A percentile compares a stretch with the other conserved stretches of the same genome.
phyloP scores from a whole-genome alignment of 495 filamentous ascomycete species.

The Xylaria telfairii region DNA sequence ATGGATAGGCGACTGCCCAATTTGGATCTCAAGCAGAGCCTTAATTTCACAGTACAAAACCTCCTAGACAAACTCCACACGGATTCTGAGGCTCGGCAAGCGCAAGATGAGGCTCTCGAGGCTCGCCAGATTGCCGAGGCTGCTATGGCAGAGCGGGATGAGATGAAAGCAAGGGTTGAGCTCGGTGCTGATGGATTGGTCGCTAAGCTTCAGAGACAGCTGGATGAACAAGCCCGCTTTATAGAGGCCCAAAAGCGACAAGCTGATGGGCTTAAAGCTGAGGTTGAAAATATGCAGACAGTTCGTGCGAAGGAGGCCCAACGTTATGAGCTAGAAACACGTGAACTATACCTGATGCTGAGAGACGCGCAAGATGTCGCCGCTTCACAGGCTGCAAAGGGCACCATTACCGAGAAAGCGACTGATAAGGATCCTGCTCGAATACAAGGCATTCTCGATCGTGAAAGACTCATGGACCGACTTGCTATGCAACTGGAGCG shows the following conservation, averaged over 20 bases:
- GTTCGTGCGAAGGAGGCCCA: constrained; percentile 91
- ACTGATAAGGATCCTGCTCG: constrained; percentile 70
- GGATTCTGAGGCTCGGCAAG: constrained; percentile 90
- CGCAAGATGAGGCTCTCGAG: constrained; percentile 87
- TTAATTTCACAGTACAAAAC: constrained; percentile 97
- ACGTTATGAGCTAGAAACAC: constrained; percentile 91
- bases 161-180: constrained; percentile 90
- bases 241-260: constrained; percentile 89
- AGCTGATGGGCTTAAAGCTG: constrained; percentile 83
- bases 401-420: constrained; percentile 58
- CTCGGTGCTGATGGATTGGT: constrained; percentile 94
- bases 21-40: constrained; percentile 94
- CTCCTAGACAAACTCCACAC: constrained; percentile 95
- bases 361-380: constrained; percentile 97
- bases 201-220: constrained; percentile 87
- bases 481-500: constrained; percentile 94
- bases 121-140: constrained; percentile 91
- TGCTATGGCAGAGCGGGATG: constrained; percentile 94
- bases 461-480: constrained; percentile 87
- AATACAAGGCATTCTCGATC: constrained; percentile 91
- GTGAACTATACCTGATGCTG: constrained; percentile 98
- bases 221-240: constrained; percentile 88
- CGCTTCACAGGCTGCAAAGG: constrained; percentile 81
- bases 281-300: constrained; percentile 84
- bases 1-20: constrained; percentile 97